Evolutionary conservation across 305 asterid genomes (phyloP).

Genomic region (Fraxinus platypoda): DNA sequence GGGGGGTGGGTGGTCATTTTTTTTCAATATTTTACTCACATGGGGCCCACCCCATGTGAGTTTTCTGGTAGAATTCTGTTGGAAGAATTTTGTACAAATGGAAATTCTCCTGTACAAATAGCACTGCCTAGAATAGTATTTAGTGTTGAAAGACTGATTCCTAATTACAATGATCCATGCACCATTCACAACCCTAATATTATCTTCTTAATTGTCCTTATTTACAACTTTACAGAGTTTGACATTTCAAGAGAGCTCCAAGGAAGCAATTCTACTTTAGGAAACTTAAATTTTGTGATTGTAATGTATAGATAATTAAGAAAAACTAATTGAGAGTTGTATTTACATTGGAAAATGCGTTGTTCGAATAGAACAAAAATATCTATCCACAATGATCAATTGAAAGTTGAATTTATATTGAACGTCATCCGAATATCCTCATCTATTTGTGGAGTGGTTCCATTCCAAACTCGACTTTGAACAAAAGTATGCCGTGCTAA

Average conservation of each 20-base stretch:
- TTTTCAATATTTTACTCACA: too few species aligned
- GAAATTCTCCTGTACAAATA: too few species aligned
- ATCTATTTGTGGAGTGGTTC: too few species aligned
- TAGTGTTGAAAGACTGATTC: constrained; percentile 31
- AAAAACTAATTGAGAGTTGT: constrained; percentile 14
- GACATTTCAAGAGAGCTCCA: constrained; percentile 14
- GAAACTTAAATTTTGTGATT: not conserved
- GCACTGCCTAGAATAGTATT: not conserved
- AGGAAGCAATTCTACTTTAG: constrained; percentile 17
- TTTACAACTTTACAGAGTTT: constrained; percentile 1
- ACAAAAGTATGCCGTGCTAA: too few species aligned
- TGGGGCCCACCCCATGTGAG: too few species aligned
- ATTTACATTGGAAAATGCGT: not conserved
- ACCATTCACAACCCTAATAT: not conserved
- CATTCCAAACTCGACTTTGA: too few species aligned
- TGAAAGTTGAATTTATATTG: not conserved
- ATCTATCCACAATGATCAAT: not conserved
- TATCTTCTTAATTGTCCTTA: not conserved
- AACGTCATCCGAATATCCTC: too few species aligned
- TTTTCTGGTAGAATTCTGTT: too few species aligned
- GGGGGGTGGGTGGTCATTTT: too few species aligned
- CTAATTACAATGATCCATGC: constrained; percentile 27
- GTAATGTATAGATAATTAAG: not conserved
- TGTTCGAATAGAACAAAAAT: not conserved
- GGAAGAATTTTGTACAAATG: too few species aligned